Evolutionary conservation across 192 early-diverging fungal genomes (phyloP).

Genomic region (Backusella australiensis): DNA sequence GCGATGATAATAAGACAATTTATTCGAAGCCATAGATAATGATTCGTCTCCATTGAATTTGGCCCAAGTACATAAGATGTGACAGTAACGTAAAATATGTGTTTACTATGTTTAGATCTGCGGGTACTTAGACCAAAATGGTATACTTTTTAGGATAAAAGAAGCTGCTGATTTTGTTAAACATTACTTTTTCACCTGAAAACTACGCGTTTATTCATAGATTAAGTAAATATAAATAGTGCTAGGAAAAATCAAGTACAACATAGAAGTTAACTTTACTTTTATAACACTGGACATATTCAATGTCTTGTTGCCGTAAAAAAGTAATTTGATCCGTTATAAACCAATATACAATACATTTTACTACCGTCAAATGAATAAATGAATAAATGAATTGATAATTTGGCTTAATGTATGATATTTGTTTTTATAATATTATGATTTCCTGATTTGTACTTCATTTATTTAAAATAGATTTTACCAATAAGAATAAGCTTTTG

Average conservation of each 20-base stretch:
- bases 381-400: background rate
- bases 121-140: background rate
- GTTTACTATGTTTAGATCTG: background rate
- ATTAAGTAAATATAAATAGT: background rate
- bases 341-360: background rate
- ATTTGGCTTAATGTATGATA: background rate
- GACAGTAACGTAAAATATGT: background rate
- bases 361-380: background rate
- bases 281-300: background rate
- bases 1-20: no score
- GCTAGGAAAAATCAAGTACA: background rate
- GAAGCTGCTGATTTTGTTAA: background rate
- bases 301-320: no score
- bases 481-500: background rate
- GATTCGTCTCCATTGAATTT: no score
- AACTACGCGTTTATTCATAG: background rate
- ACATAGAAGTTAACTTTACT: background rate
- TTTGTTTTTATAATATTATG: no score
- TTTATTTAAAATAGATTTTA: background rate
- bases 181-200: background rate
- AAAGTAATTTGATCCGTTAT: background rate
- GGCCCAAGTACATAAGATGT: no score
- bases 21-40: no score
- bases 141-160: background rate
- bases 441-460: background rate